Conservation (phyloP, 164 flowering plant genomes). For the Magnolia kwangsiensis region DNA sequence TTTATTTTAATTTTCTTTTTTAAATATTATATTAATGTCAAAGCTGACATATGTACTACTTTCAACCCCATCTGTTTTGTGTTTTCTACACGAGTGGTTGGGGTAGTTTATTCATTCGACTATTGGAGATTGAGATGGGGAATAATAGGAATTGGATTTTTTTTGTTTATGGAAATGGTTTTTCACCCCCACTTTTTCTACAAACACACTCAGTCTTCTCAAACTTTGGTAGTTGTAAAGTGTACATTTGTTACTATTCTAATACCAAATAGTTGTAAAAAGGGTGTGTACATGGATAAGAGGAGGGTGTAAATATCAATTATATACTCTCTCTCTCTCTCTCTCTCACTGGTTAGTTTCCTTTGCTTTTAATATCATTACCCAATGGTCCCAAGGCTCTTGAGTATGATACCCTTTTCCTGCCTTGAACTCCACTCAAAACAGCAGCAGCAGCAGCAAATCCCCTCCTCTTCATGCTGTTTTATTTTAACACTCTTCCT, state of each 20-base stretch:
- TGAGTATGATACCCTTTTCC: slow-evolving; percentile 7
- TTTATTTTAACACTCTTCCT: slow-evolving; percentile 9
- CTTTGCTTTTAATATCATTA: background rate
- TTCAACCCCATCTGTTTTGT: background rate
- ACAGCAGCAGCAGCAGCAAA: slow-evolving; percentile 5
- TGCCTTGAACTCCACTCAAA: slow-evolving; percentile 15
- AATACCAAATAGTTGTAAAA: too few relatives aligned
- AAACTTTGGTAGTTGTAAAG: too few relatives aligned
- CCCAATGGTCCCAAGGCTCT: slow-evolving; percentile 1
- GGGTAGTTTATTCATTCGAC: slow-evolving; percentile 6
- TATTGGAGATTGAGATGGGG: slow-evolving; percentile 5
- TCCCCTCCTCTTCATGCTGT: slow-evolving; percentile 1
- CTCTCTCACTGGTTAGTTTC: background rate
- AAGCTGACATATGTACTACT: background rate
- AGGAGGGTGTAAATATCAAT: too few relatives aligned
- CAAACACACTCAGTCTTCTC: too few relatives aligned
- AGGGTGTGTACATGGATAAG: too few relatives aligned
- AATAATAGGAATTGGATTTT: slow-evolving; percentile 6
- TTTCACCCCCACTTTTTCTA: too few relatives aligned
- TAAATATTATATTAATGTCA: slow-evolving; percentile 2
- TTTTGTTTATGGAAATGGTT: background rate
- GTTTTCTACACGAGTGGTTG: slow-evolving; percentile 9
- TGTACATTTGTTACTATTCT: too few relatives aligned
- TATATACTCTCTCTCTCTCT: background rate
- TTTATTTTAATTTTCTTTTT: too few relatives aligned